Evolutionary conservation across 106 monocot genomes (phyloP).

Genomic region (Iris macrosiphon): DNA sequence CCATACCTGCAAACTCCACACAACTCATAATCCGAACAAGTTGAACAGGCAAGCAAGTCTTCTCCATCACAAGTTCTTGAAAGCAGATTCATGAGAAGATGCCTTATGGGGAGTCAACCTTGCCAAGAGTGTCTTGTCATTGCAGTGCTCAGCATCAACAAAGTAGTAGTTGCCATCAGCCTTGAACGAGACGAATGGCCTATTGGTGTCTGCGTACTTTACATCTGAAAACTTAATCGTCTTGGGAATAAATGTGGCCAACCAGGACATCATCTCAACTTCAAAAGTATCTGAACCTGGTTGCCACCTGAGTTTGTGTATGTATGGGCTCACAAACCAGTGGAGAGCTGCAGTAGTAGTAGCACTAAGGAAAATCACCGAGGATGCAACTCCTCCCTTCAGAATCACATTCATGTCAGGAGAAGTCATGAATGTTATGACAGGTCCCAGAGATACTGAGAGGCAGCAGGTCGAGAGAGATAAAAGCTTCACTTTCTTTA

Average conservation of each 20-base stretch:
- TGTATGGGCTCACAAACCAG: slow-evolving; percentile 94
- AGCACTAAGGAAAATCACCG: slow-evolving; percentile 89
- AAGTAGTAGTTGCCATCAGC: slow-evolving; percentile 72
- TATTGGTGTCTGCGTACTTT: slow-evolving; percentile 52
- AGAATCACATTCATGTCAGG: slow-evolving; percentile 89
- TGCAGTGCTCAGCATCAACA: slow-evolving; percentile 70
- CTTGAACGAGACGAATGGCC: slow-evolving; percentile 83
- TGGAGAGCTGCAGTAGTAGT: slow-evolving; percentile 82
- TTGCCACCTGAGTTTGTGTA: slow-evolving; percentile 86
- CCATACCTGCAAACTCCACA: no score
- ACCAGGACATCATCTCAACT: slow-evolving; percentile 85
- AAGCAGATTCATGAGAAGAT: slow-evolving; percentile 50
- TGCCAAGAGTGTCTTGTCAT: slow-evolving; percentile 64
- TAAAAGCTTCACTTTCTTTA: slow-evolving; percentile 94
- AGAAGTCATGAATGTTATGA: slow-evolving; percentile 98
- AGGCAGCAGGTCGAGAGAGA: slow-evolving; percentile 98
- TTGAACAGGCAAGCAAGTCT: no score
- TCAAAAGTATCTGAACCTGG: slow-evolving; percentile 85
- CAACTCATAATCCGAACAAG: no score
- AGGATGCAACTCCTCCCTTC: slow-evolving; percentile 85
- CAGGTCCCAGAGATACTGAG: slow-evolving; percentile 84
- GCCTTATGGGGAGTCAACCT: slow-evolving; percentile 70
- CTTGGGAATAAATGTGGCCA: slow-evolving; percentile 48
- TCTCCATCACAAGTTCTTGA: slow-evolving; percentile 64
- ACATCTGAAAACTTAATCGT: slow-evolving; percentile 80